Base-by-base conservation (phyloP, 2,329 filamentous ascomycete genomes). In the Pseudogymnoascus sp. region DNA sequence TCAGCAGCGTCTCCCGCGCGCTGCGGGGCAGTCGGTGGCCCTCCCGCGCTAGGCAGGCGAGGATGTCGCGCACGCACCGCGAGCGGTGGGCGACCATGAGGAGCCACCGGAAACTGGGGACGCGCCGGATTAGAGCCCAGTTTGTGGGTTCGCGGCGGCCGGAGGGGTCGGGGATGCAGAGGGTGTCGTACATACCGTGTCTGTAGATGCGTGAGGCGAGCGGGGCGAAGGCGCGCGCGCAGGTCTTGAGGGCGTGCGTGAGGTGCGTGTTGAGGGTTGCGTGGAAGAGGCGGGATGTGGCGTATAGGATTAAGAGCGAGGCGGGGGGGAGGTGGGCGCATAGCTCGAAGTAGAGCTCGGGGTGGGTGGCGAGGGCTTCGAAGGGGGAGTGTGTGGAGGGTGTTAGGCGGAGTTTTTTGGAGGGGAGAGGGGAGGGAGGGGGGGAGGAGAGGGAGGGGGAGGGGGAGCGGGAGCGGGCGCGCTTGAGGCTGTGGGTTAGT, bases 41-140 rank as follows among this genome's bases (percentile, higher is more conserved):
- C 47, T 80, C 75, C 13, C 81, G 76, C 0, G 82, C 82, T 67
- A 92, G 77, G 11, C 80, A 76, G 13, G 81, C 80, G n/a, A 89
- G 72, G 67, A 91, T 89, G 68, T 89, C 83, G 26, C 80, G 76
- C 65, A 83, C 79, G 36, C 79, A 79, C 40, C 78, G 76, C 67
- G 88, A 77, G 10, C 87, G 80, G 64, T 78, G 82, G 66, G 83
- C 73, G 0, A 91, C 79, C 82, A 93, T 86, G 64, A 83, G 79
- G 6, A 91, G 78, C 82, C 88, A 95, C 50, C 78, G 78, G 59
- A 93, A 77, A 7, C 83, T 81, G 0, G 89, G 89, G 1, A 89
- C 80, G 21, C 74, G 74, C 57, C 80, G 84, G 28, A 79, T 72
- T 31, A 76, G 65, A 3, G 72, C 68, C 15, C 67, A 21, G 17